Conservation (phyloP, 208 protist species). For the Phytomonas serpens region DNA sequence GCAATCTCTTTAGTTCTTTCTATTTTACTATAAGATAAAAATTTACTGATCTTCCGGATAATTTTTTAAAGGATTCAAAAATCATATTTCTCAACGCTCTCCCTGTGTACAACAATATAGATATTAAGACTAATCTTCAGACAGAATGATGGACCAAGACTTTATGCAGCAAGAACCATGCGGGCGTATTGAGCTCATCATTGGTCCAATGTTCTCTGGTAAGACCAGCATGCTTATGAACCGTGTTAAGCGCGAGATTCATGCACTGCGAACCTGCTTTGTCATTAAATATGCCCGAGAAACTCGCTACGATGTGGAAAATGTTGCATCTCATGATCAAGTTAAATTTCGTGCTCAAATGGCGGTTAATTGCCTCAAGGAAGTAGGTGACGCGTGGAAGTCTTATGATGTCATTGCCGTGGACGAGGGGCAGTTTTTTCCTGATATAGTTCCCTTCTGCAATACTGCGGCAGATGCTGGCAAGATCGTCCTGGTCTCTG, state of each 20-base stretch:
- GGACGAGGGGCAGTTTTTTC: conserved; percentile 93
- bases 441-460: conserved; percentile 88
- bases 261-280: conserved; percentile 67
- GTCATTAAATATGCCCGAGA: conserved; percentile 92
- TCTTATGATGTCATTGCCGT: conserved; percentile 90
- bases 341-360: conserved; percentile 48
- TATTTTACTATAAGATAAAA: background rate
- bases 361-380: conserved; percentile 42
- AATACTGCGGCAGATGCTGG: conserved; percentile 75
- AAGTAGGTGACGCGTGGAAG: conserved; percentile 44
- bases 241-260: conserved; percentile 75
- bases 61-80: background rate
- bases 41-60: conserved; percentile 9
- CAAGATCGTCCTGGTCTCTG: conserved; percentile 91
- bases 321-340: conserved; percentile 82
- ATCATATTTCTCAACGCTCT: background rate
- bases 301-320: conserved; percentile 66
- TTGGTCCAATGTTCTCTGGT: conserved; percentile 94
- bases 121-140: background rate
- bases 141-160: background rate
- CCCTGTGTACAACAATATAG: conserved; percentile 1
- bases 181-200: conserved; percentile 82
- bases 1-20: background rate
- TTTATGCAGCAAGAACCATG: background rate
- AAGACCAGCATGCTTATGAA: conserved; percentile 94